These are phyloP conservation scores for Trichoderma sp. DNA, from an alignment of 2,329 filamentous ascomycete species.

Conservation along the genomic window DNA sequence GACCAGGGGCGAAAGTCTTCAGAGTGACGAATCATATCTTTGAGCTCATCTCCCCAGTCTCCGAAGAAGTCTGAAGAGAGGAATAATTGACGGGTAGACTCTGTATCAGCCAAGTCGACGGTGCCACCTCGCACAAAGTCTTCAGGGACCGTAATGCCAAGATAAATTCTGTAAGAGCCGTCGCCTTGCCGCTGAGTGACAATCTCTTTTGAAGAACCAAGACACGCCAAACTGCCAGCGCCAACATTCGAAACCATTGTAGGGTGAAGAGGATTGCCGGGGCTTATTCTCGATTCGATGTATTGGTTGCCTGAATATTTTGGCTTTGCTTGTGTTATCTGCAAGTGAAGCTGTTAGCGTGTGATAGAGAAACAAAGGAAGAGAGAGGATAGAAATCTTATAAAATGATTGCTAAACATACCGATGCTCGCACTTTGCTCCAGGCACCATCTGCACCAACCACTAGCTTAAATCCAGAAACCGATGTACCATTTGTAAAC, in stretches of 20 bases:
- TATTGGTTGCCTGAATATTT: constrained; percentile 27
- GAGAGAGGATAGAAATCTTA: not conserved
- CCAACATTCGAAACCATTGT: constrained; percentile 7
- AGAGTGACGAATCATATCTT: constrained; percentile 12
- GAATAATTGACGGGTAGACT: not conserved
- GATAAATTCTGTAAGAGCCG: constrained; percentile 16
- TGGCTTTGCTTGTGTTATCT: constrained; percentile 34
- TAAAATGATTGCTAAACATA: not conserved
- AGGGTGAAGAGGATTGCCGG: not conserved
- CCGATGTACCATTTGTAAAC: constrained; percentile 43
- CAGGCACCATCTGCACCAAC: constrained; percentile 46
- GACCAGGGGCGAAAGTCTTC: constrained; percentile 22
- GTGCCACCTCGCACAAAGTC: constrained; percentile 14
- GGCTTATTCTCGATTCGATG: constrained; percentile 16
- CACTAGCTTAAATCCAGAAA: constrained; percentile 46
- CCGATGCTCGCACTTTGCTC: constrained; percentile 42
- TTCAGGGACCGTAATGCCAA: constrained; percentile 10
- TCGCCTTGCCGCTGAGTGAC: constrained; percentile 12
- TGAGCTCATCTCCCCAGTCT: constrained; percentile 12
- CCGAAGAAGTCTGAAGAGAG: constrained; percentile 18
- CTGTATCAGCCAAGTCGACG: not conserved
- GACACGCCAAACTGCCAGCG: not conserved
- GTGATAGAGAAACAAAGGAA: not conserved
- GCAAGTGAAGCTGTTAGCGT: constrained; percentile 27
- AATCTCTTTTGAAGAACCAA: constrained; percentile 13